A percentile compares a stretch with the other conserved stretches of the same genome.
These are phyloP conservation scores for Iberis pinnata DNA, from an alignment of 345 rosid species.

Conservation along the genomic window DNA sequence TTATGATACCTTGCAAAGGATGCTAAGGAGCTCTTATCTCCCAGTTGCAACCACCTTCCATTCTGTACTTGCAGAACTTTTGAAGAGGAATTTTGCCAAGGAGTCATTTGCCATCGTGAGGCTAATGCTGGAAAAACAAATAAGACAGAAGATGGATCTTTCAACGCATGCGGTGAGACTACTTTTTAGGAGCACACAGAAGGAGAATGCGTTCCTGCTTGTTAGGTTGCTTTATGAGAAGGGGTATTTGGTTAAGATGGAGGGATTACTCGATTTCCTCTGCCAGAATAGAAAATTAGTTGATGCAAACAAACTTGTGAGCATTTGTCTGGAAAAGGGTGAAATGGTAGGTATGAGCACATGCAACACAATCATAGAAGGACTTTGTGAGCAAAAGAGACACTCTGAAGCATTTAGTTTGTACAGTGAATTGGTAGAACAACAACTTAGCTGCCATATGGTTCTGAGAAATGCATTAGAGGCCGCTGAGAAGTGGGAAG, in stretches of 20 bases:
- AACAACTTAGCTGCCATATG: constrained; percentile 45
- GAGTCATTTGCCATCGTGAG: constrained; percentile 49
- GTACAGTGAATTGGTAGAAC: constrained; percentile 61
- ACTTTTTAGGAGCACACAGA: constrained; percentile 38
- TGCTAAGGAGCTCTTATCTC: constrained; percentile 62
- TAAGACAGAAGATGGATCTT: constrained; percentile 52
- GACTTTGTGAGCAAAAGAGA: constrained; percentile 50
- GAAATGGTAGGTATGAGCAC: constrained; percentile 34
- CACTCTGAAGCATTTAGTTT: constrained; percentile 59
- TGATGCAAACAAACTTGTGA: constrained; percentile 46
- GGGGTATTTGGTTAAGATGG: constrained; percentile 51
- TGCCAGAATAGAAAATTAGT: constrained; percentile 38
- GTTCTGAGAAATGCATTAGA: constrained; percentile 47
- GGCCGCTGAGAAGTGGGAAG: constrained; percentile 42
- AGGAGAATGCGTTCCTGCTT: constrained; percentile 47
- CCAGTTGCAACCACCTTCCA: constrained; percentile 58
- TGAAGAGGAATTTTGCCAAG: constrained; percentile 37
- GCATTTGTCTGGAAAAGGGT: constrained; percentile 54
- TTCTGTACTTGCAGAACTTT: constrained; percentile 48
- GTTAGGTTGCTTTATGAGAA: constrained; percentile 46
- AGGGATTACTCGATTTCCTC: constrained; percentile 46
- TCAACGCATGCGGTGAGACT: constrained; percentile 49
- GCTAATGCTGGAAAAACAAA: constrained; percentile 49
- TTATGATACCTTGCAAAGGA: constrained; percentile 45
- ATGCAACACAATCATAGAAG: constrained; percentile 45